Evolutionary conservation across 768 basidiomycete species (phyloP).

Genomic region (Mycena floridula): DNA sequence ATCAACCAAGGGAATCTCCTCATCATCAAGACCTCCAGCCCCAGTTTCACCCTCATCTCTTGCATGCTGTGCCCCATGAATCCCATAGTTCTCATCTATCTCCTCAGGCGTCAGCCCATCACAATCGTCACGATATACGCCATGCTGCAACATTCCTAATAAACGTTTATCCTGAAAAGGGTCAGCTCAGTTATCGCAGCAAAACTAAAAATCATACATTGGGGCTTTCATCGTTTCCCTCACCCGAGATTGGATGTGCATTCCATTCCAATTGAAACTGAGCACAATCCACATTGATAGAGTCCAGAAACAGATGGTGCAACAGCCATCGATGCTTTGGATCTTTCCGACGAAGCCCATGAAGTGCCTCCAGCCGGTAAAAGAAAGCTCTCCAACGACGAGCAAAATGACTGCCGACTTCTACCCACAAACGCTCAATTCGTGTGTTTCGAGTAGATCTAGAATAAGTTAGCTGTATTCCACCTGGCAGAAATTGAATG

Average conservation of each 20-base stretch:
- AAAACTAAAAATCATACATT: conserved; percentile 3
- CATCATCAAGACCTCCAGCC: neutral
- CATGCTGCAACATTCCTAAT: neutral
- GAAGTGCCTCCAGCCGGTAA: neutral
- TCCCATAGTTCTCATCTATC: neutral
- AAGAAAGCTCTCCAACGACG: neutral
- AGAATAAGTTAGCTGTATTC: neutral
- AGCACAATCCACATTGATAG: neutral
- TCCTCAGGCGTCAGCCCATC: neutral
- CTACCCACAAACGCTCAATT: neutral
- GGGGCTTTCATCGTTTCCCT: conserved; percentile 8
- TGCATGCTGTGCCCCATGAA: neutral
- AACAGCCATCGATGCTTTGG: neutral
- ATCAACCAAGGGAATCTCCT: too few relatives aligned
- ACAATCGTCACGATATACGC: neutral
- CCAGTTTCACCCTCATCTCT: neutral
- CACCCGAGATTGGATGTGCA: conserved; percentile 10
- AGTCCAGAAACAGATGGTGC: neutral
- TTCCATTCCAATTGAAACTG: conserved; percentile 13
- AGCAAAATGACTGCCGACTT: neutral
- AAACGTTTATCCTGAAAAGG: neutral
- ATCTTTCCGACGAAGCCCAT: neutral
- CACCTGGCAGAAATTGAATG: neutral
- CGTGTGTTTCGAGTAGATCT: neutral
- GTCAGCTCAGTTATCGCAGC: too few relatives aligned